Percentiles rank a stretch among this genome's conserved stretches.
Conservation (phyloP, 768 basidiomycete species). For the Amanita phalloides region DNA sequence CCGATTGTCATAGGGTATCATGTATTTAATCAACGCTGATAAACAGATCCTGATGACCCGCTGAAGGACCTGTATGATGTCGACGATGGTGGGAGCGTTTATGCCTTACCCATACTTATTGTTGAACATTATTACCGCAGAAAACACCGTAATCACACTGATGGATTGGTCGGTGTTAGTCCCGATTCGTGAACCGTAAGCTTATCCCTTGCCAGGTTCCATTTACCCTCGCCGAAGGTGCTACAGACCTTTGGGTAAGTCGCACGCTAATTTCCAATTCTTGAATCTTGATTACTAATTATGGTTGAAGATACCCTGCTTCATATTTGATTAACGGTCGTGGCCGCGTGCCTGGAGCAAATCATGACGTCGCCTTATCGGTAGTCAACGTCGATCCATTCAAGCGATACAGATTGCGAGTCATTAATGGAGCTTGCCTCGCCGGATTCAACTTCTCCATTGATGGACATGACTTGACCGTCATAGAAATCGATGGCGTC, state of each 20-base stretch:
- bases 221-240: constrained; percentile 1
- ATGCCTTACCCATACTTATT: constrained; percentile 9
- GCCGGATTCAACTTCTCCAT: constrained; percentile 31
- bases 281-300: neutral
- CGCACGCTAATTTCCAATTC: neutral
- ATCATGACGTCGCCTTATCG: constrained; percentile 14
- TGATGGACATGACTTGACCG: constrained; percentile 34
- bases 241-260: neutral
- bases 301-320: neutral
- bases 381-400: constrained; percentile 22
- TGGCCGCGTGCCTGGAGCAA: constrained; percentile 19
- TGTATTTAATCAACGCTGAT: constrained; percentile 10
- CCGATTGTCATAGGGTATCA: constrained; percentile 12
- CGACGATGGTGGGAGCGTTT: constrained; percentile 25
- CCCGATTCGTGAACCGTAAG: neutral
- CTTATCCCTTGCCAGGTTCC: constrained; percentile 4
- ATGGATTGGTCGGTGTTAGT: constrained; percentile 16
- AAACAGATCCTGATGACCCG: constrained; percentile 16
- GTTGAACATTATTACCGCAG: neutral
- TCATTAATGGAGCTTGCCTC: constrained; percentile 24
- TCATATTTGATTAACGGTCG: constrained; percentile 25
- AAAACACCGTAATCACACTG: constrained; percentile 15
- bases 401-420: constrained; percentile 26
- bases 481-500: constrained; percentile 43
- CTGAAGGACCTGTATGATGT: constrained; percentile 19